Conservation (phyloP, 2,329 filamentous ascomycete genomes). For the Xenoacremonium recifei region DNA sequence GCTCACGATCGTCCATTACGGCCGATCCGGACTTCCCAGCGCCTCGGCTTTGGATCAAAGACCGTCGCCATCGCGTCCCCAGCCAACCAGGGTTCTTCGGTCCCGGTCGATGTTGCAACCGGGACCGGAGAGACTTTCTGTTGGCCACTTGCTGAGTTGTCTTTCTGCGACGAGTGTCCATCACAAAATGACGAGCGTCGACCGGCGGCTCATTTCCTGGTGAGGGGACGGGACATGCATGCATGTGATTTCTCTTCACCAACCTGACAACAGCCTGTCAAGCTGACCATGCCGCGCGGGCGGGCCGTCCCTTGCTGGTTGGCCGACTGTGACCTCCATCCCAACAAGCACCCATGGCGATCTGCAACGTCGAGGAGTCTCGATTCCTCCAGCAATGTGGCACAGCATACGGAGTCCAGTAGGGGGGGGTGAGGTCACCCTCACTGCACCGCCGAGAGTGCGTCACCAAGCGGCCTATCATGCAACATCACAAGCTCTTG, state of each 20-base stretch:
- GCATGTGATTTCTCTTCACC: slow-evolving; percentile 6
- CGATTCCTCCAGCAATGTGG: neutral
- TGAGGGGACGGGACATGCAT: no score
- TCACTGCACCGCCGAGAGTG: neutral
- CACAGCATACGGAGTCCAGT: no score
- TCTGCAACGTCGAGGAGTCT: slow-evolving; percentile 7
- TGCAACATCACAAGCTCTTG: slow-evolving; percentile 13
- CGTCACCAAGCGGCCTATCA: slow-evolving; percentile 1
- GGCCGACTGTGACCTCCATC: slow-evolving; percentile 14
- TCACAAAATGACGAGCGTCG: no score
- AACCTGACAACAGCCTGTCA: no score
- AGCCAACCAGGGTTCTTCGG: neutral
- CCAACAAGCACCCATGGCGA: neutral
- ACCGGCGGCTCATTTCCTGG: no score
- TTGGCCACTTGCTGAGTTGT: neutral
- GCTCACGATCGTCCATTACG: neutral
- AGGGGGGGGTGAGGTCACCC: neutral
- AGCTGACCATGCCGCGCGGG: slow-evolving; percentile 15
- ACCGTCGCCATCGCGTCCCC: no score
- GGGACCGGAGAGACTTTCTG: neutral
- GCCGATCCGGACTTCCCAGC: neutral
- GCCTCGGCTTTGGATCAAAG: neutral
- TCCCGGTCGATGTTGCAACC: neutral
- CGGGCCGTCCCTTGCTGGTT: slow-evolving; percentile 27
- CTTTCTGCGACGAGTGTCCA: no score